Base-by-base conservation (phyloP, 176 grass and related monocot genomes). In the Miscanthus lutarioriparius region DNA sequence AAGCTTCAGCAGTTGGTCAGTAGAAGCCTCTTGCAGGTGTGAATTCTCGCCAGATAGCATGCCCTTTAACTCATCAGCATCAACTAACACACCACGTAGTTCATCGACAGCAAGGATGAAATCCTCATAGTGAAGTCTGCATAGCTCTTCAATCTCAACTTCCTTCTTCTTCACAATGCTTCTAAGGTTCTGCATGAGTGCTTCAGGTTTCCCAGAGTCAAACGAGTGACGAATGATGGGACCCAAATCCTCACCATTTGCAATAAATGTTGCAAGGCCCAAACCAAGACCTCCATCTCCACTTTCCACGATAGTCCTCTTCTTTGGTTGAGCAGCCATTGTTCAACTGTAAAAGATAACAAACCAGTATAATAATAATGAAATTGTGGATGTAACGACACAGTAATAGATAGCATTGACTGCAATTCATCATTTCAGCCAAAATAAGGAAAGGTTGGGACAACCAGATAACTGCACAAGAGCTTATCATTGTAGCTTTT, bases 91-190 rank as follows among this genome's bases (percentile, higher is more conserved):
- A 8, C 89, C 91, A 25, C 89, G 91, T 2, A 98, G 51, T 71
- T 98, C 96, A 2, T 98, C 96, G 0, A 98, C 93, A 1, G 93
- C 96, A 38, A 93, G 64, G 74, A 98, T 98, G 89, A 98, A 98
- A 11, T 95, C 93, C 90, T 94, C 96, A 0, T 98, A 95, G 20
- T 98, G 93, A 79, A 95, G 91, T 25, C 78, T 89, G 56, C 96
- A 98, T 7, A 94, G 77, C 80, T 95, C 93, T 53, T 98, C 96
- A 5, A 98, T 98, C 91, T 98, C 96, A 22, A 89, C 86, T 68
- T 98, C 93, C 37, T 98, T 98, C 64, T 95, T 98, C 77, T 95
- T 95, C 2, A 90, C 93, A 41, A 94, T 92, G 66, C 79, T 90
- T 86, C 83, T 86, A 20, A 98, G 89, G 75, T 85, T 87, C 15